Percentiles rank a stretch among this genome's conserved stretches.
phyloP scores from a whole-genome alignment of 257 asterid genomes.

The Solanum chilense region DNA sequence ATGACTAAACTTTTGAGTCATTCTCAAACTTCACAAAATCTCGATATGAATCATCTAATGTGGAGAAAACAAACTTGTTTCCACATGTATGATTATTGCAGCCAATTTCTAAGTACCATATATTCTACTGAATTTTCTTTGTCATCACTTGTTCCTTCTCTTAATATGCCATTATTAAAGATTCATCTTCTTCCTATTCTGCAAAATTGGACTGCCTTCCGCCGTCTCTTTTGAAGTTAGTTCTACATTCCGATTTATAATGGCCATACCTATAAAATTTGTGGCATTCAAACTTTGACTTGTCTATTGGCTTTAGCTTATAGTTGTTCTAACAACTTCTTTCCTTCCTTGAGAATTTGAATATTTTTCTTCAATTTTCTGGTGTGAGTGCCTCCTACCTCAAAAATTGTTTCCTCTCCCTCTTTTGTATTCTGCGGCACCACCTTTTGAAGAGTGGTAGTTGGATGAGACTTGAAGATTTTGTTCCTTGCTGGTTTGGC shows the following conservation, averaged over 20 bases:
- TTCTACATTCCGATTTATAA: too few species aligned
- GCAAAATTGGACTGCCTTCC: neutral
- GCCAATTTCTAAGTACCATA: neutral
- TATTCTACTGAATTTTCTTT: neutral
- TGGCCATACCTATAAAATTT: too few species aligned
- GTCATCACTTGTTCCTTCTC: neutral
- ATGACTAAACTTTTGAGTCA: too few species aligned
- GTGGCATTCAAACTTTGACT: neutral
- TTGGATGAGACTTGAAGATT: neutral
- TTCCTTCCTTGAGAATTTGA: neutral
- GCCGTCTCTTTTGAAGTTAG: too few species aligned
- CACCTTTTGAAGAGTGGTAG: neutral
- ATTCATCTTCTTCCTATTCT: neutral
- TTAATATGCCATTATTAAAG: neutral
- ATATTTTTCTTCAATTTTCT: neutral
- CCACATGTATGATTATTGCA: too few species aligned
- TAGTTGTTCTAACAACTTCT: neutral
- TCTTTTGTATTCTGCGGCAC: neutral
- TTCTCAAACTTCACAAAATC: too few species aligned
- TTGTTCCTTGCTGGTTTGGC: neutral
- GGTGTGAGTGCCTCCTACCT: neutral
- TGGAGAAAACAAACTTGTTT: too few species aligned
- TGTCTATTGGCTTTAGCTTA: neutral
- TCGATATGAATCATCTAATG: too few species aligned
- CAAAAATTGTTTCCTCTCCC: neutral